A percentile compares a stretch with the other conserved stretches of the same genome.
Evolutionary conservation across 1,139 yeast genomes (phyloP).

Genomic region (Geotrichum cucujoidarum): DNA sequence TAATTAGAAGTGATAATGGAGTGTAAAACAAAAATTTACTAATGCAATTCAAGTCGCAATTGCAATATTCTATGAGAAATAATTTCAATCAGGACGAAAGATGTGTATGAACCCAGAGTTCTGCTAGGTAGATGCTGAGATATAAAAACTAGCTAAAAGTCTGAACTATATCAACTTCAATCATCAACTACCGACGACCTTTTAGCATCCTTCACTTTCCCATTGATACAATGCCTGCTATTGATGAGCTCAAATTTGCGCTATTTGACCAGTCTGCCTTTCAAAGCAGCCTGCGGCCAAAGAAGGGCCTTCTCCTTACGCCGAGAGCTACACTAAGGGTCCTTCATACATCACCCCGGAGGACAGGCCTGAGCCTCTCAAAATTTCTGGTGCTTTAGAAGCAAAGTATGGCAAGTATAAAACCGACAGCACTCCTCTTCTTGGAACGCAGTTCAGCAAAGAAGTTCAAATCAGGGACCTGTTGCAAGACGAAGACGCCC

Average conservation of each 20-base stretch:
- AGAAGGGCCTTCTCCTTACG: constrained; percentile 30
- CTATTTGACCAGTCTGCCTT: constrained; percentile 12
- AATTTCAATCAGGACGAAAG: too few relatives aligned
- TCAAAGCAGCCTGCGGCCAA: constrained; percentile 5
- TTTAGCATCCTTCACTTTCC: too few relatives aligned
- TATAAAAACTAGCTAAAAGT: too few relatives aligned
- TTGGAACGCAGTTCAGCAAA: constrained; percentile 32
- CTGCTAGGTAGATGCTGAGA: too few relatives aligned
- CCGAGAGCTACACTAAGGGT: constrained; percentile 24
- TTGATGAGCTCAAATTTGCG: constrained; percentile 7
- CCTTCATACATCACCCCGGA: constrained; percentile 21
- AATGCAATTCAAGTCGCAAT: too few relatives aligned
- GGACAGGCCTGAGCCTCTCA: constrained; percentile 22
- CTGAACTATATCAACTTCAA: too few relatives aligned
- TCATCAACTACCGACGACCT: too few relatives aligned
- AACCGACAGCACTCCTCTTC: constrained; percentile 31
- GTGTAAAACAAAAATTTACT: too few relatives aligned
- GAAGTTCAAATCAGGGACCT: constrained; percentile 41
- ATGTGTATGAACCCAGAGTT: too few relatives aligned
- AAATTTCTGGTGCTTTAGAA: constrained; percentile 25
- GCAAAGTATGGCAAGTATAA: constrained; percentile 26
- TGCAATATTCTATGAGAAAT: too few relatives aligned
- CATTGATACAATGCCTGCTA: constrained; percentile 9
- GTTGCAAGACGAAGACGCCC: constrained; percentile 45
- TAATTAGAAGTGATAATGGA: too few relatives aligned